Evolutionary conservation across 2,329 filamentous ascomycete species (phyloP), one percentile per base, ranked within the genome.

Genomic region (Aureobasidium namibiae): DNA sequence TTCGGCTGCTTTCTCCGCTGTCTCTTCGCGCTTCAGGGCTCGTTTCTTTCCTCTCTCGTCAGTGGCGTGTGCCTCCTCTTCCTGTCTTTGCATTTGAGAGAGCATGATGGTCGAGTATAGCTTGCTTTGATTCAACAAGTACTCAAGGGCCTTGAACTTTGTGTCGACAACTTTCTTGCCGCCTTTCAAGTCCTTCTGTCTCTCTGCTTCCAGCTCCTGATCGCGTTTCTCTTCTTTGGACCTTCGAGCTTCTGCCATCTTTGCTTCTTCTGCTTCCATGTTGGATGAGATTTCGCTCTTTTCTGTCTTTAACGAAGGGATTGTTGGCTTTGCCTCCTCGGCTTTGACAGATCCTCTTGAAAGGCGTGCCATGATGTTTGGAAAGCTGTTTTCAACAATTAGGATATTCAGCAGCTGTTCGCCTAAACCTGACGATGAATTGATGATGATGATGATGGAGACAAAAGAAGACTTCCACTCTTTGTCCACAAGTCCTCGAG

Each of bases 61-160:
- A 61, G 75, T 74, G 2, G 66, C 74, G 31, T 73, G 73, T 26
- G 77, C 76, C 38, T 73, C 73, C 56, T 79, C 75, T 63, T 80
- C 78, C 63, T 79, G 76, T 60, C 74, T 72, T 64, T 78, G 77
- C 77, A 80, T 80, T 65, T 80, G 77, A 60, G 75, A 69, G 29
- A 80, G 70, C 78, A 80, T 80, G 48, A 80, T 78, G 2, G 74
- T 74, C 36, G 76, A 77, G 59, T 79, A 80, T 18, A 80, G 68
- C 69, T 79, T 79, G 68, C 76, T 79, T 66, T 80, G 78, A 60
- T 76, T 79, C 65, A 80, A 73, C 61, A 80, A 64, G 62, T 78
- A 79, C 64, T 80, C 77, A 61, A 80, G 65, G 59, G 78, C 76
- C 66, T 80, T 78, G 68, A 77, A 80, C 62, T 80, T 80, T 41